Evolutionary conservation across 352 stramenopile genomes (phyloP).

Genomic region (Thraustotheca clavata): DNA sequence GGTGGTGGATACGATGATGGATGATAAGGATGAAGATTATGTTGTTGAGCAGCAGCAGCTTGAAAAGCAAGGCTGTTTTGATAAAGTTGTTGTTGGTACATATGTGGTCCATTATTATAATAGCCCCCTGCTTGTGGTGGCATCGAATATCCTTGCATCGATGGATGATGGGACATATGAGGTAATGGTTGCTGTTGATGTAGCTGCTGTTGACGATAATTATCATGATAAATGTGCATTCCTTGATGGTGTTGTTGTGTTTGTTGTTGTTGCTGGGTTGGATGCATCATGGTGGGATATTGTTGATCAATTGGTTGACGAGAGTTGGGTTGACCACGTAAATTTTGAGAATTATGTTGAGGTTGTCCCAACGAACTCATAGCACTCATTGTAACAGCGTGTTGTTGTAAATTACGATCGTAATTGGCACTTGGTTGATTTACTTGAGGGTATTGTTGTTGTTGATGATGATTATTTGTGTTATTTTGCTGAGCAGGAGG

Average conservation of each 20-base stretch:
- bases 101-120: background rate
- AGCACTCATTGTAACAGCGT: background rate
- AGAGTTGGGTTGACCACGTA: background rate
- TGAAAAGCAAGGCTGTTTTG: conserved; percentile 6
- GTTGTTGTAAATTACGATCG: background rate
- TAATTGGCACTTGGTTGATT: background rate
- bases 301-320: background rate
- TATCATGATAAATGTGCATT: conserved; percentile 19
- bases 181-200: background rate
- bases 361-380: background rate
- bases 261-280: background rate
- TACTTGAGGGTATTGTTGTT: conserved; percentile 8
- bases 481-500: background rate
- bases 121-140: background rate
- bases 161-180: background rate
- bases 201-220: background rate
- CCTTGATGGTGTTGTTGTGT: background rate
- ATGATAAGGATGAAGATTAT: background rate
- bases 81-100: conserved; percentile 13
- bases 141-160: conserved; percentile 1
- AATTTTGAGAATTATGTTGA: too few relatives aligned
- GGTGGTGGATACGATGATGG: background rate
- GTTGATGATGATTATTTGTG: background rate
- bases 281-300: conserved; percentile 3
- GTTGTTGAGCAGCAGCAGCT: conserved; percentile 7